Evolutionary conservation across 306 rosid genomes (phyloP).

Genomic region (Oxytropis ochrocephala): DNA sequence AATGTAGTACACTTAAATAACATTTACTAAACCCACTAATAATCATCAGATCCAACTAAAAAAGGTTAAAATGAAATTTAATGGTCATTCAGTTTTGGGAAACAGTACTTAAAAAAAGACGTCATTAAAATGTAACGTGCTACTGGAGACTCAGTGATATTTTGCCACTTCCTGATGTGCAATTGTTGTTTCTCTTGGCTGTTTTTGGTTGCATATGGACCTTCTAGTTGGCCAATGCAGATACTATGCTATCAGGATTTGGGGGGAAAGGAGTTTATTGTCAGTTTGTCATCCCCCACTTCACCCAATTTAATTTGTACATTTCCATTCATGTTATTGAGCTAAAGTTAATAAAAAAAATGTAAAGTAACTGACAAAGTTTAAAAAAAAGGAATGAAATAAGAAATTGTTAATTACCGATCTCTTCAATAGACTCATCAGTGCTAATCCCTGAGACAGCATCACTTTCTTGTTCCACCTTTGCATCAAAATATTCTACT

Average conservation of each 20-base stretch:
- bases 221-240: not conserved
- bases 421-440: slow-evolving; percentile 4
- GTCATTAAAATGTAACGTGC: no score
- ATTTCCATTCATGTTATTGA: not conserved
- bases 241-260: not conserved
- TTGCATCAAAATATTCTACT: not conserved
- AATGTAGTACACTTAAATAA: no score
- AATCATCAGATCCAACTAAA: no score
- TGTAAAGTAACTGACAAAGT: no score
- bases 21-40: no score
- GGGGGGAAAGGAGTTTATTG: slow-evolving; percentile 7
- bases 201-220: not conserved
- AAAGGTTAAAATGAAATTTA: no score
- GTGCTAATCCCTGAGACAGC: not conserved
- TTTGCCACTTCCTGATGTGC: not conserved
- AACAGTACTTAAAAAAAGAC: no score
- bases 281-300: not conserved
- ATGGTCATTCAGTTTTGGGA: no score
- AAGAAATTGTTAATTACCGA: no score
- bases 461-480: not conserved
- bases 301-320: slow-evolving; percentile 3
- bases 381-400: no score
- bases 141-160: not conserved
- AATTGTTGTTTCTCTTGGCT: not conserved
- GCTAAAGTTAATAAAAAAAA: not conserved